Conservation (phyloP, 129 eudicot species). For the Saussurea involucrata region DNA sequence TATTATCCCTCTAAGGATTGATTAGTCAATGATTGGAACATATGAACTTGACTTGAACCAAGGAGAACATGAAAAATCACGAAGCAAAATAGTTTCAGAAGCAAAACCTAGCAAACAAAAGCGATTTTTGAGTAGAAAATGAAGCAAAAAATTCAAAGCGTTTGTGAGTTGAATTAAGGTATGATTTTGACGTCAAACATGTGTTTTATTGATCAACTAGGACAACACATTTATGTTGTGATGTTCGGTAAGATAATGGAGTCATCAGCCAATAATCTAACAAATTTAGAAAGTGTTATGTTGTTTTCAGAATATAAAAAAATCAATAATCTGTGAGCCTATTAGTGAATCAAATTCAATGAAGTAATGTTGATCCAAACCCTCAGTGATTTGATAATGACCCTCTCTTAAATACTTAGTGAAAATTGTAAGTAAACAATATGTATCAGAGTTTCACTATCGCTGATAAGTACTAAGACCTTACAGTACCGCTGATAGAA, state of each 20-base stretch:
- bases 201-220: not conserved
- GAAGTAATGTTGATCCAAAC: too few species aligned
- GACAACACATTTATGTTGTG: not conserved
- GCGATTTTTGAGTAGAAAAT: too few species aligned
- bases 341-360: too few species aligned
- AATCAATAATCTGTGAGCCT: too few species aligned
- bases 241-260: not conserved
- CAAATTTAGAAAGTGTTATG: not conserved
- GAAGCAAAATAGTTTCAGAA: too few species aligned
- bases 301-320: not conserved
- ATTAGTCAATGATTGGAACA: not conserved
- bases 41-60: not conserved
- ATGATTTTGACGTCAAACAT: not conserved
- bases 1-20: not conserved
- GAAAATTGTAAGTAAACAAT: too few species aligned
- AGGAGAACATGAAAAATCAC: not conserved
- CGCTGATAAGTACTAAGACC: too few species aligned
- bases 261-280: not conserved
- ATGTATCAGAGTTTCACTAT: too few species aligned
- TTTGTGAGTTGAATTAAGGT: not conserved
- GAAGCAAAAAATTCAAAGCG: not conserved
- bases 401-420: too few species aligned
- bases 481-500: too few species aligned
- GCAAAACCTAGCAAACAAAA: not conserved
- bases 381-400: too few species aligned